Evolutionary conservation across 768 basidiomycete genomes (phyloP).

Genomic region (Mycena latifolia): DNA sequence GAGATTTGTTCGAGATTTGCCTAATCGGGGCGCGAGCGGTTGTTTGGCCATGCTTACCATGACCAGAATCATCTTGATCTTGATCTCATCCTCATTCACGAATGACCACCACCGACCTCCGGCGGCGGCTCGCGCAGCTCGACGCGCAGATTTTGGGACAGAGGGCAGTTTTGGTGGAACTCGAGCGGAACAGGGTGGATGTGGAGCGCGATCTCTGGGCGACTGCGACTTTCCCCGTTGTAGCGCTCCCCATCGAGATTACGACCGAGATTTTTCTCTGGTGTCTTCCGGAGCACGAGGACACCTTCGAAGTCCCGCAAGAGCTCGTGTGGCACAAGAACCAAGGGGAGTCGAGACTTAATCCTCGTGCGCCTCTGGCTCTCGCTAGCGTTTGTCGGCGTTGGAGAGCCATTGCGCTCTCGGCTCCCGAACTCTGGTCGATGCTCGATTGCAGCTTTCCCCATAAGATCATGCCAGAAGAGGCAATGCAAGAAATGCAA

Average conservation of each 20-base stretch:
- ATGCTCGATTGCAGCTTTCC: not conserved
- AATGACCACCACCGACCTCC: slow-evolving; percentile 1
- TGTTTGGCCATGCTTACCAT: too few species aligned
- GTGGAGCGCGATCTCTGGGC: slow-evolving; percentile 1
- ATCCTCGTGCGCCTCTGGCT: not conserved
- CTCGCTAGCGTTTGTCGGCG: slow-evolving; percentile 7
- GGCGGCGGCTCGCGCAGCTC: not conserved
- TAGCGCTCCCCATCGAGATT: slow-evolving; percentile 9
- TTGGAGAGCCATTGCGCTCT: slow-evolving; percentile 17
- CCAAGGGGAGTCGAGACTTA: not conserved
- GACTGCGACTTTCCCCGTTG: slow-evolving; percentile 10
- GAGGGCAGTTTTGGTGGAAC: not conserved
- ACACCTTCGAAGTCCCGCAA: too few species aligned
- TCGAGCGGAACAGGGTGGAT: not conserved
- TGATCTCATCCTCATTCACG: too few species aligned
- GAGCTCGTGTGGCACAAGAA: not conserved
- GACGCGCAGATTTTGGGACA: not conserved
- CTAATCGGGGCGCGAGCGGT: too few species aligned
- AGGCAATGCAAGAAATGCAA: not conserved
- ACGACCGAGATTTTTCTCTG: slow-evolving; percentile 11
- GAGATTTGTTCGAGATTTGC: too few species aligned
- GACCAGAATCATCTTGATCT: too few species aligned
- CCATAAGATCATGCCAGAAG: not conserved
- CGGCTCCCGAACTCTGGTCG: slow-evolving; percentile 16
- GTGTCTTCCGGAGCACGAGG: too few species aligned